Base-by-base conservation (phyloP, 345 rosid genomes). In the Citrus unshiu region DNA sequence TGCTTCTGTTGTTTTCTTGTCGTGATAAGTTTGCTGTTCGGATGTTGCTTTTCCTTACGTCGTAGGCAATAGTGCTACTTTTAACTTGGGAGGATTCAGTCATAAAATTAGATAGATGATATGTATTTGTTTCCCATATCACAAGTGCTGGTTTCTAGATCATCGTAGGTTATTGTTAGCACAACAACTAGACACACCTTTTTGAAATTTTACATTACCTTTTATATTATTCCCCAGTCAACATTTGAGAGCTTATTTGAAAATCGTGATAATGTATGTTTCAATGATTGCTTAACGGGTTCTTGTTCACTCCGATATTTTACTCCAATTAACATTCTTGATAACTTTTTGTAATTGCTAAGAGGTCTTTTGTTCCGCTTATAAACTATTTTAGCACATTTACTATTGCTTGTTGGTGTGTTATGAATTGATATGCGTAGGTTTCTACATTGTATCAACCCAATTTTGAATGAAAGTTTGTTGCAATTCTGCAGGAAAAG, bases 401-500 rank as follows among this genome's bases (percentile, higher is more conserved):
- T 7, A 59, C 24, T n/a, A 22, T 7, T 59, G 62, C 62, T 59
- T 22, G 35, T 14, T 27, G 66, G 66, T 65, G 43, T 34, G 25
- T 19, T 66, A 34, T 66, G 12, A 35, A 66, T 22, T 2, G 10
- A 19, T 70, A 30, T 35, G 16, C 4, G 4, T 58, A 58, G 27
- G 46, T 22, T 73, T 29, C 29, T 2, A 39, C 21, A 9, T 14
- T 73, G 34, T 24, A n/a, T 37, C 16, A 58, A 34, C 40, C 18
- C 30, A 16, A 7, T 25, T 58, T 74, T 10, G n/a, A 68, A 6
- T 35, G 56, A 2, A 6, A 3, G 9, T 64, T 22, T 65, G 39
- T 79, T 13, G 16, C 40, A 21, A 71, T 29, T 59, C 74, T 75
- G 77, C 87, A 92, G 97, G 87, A 73, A 67, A 80, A 78, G 77